A percentile compares a stretch with the other conserved stretches of the same genome.
phyloP scores from a whole-genome alignment of 352 stramenopile species.

The Globisporangium okanoganense region DNA sequence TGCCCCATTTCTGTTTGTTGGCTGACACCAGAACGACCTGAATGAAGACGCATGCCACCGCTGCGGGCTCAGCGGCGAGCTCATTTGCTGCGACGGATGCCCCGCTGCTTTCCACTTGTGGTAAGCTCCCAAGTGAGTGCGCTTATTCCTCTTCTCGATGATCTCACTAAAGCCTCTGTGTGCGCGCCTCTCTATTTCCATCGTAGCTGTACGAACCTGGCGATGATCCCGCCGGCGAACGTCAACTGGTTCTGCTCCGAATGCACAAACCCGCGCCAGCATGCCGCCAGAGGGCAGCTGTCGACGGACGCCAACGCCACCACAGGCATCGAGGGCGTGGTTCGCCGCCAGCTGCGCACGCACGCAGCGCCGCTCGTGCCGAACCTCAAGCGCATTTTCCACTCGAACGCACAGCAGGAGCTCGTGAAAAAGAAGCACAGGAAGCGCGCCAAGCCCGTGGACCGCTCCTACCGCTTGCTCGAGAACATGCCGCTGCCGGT shows the following conservation, averaged over 20 bases:
- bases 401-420: constrained; percentile 24
- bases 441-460: constrained; percentile 44
- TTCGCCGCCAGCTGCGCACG: constrained; percentile 40
- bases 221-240: constrained; percentile 40
- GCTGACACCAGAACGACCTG: constrained; percentile 49
- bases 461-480: constrained; percentile 57
- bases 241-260: constrained; percentile 71
- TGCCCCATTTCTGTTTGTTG: neutral
- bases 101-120: constrained; percentile 73
- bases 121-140: constrained; percentile 19
- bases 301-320: constrained; percentile 11
- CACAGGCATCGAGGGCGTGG: constrained; percentile 13
- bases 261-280: constrained; percentile 42
- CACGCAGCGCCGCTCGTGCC: constrained; percentile 36
- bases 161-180: neutral
- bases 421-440: constrained; percentile 43
- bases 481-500: constrained; percentile 55
- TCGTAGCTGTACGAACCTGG: constrained; percentile 60
- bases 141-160: neutral
- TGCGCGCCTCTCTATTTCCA: neutral
- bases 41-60: constrained; percentile 81
- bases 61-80: constrained; percentile 60
- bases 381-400: constrained; percentile 67
- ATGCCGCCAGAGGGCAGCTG: constrained; percentile 7
- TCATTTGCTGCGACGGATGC: constrained; percentile 82